Evolutionary conservation across 1,284 basidiomycete genomes (phyloP).

Genomic region (Ustilago bromivora): DNA sequence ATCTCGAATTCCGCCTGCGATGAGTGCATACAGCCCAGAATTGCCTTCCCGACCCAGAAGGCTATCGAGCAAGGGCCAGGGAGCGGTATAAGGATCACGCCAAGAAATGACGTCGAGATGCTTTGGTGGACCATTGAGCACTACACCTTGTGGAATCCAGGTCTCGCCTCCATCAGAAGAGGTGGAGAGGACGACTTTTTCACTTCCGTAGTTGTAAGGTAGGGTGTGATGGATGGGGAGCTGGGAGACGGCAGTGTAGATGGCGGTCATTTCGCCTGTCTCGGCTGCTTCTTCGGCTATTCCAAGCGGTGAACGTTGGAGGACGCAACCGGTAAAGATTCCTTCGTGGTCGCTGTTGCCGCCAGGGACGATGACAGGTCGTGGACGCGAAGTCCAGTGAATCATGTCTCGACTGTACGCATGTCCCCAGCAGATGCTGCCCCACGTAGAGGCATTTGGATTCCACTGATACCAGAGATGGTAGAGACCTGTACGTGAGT

Average conservation of each 20-base stretch:
- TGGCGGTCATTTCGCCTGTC: conserved; percentile 43
- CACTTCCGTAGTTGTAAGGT: conserved; percentile 51
- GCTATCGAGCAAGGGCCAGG: conserved; percentile 51
- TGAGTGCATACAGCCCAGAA: conserved; percentile 46
- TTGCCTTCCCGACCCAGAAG: conserved; percentile 25
- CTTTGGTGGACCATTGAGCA: conserved; percentile 46
- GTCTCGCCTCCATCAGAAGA: conserved; percentile 52
- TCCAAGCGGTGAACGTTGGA: conserved; percentile 42
- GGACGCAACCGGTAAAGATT: conserved; percentile 57
- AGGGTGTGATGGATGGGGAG: conserved; percentile 57
- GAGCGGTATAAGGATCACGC: conserved; percentile 56
- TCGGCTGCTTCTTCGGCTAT: conserved; percentile 16
- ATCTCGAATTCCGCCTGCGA: conserved; percentile 53
- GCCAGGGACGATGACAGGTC: conserved; percentile 42
- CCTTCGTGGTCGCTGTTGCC: conserved; percentile 52
- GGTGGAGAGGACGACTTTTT: conserved; percentile 55
- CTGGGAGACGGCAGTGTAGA: conserved; percentile 60
- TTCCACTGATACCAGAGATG: conserved; percentile 62
- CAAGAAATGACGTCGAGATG: conserved; percentile 53
- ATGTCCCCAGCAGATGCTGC: conserved; percentile 59
- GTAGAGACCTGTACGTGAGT: conserved; percentile 42
- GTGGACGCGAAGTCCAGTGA: conserved; percentile 48
- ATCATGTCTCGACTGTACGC: conserved; percentile 50
- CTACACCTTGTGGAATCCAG: conserved; percentile 40
- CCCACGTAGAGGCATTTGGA: conserved; percentile 54